Percentiles rank a stretch among this genome's conserved stretches.
These are phyloP conservation scores for Globisporangium solare DNA, from an alignment of 352 stramenopile genomes.

Conservation along the genomic window DNA sequence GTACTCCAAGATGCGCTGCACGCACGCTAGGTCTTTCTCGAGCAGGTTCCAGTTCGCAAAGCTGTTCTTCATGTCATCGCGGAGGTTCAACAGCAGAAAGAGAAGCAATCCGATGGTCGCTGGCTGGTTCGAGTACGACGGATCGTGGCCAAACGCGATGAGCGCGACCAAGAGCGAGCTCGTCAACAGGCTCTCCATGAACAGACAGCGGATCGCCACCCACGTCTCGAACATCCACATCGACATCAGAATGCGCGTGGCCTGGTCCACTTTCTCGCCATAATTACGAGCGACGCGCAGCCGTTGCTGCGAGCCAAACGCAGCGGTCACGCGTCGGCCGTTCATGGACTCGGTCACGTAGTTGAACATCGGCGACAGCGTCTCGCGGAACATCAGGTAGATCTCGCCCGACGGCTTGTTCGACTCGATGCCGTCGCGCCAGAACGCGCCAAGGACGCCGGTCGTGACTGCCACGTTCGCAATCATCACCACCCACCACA, in stretches of 20 bases:
- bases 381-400: constrained; percentile 33
- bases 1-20: constrained; percentile 41
- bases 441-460: constrained; percentile 19
- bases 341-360: constrained; percentile 37
- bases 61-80: constrained; percentile 14
- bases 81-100: constrained; percentile 39
- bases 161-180: constrained; percentile 33
- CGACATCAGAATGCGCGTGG: constrained; percentile 23
- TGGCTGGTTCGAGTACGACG: constrained; percentile 5
- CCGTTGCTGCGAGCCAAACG: constrained; percentile 29
- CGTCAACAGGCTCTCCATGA: constrained; percentile 30
- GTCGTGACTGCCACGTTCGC: constrained; percentile 23
- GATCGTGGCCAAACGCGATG: constrained; percentile 24
- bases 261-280: constrained; percentile 30
- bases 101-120: constrained; percentile 34
- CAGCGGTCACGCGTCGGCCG: constrained; percentile 27
- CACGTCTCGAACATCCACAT: constrained; percentile 33
- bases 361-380: constrained; percentile 30
- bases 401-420: constrained; percentile 30
- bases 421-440: constrained; percentile 22
- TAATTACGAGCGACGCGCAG: constrained; percentile 26
- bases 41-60: constrained; percentile 32
- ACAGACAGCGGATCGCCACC: constrained; percentile 25
- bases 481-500: constrained; percentile 23
- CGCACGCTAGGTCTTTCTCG: constrained; percentile 24